Percentiles rank a stretch among this genome's conserved stretches.
These are phyloP conservation scores for Claviceps sp. DNA, from an alignment of 2,329 filamentous ascomycete species.

Conservation along the genomic window DNA sequence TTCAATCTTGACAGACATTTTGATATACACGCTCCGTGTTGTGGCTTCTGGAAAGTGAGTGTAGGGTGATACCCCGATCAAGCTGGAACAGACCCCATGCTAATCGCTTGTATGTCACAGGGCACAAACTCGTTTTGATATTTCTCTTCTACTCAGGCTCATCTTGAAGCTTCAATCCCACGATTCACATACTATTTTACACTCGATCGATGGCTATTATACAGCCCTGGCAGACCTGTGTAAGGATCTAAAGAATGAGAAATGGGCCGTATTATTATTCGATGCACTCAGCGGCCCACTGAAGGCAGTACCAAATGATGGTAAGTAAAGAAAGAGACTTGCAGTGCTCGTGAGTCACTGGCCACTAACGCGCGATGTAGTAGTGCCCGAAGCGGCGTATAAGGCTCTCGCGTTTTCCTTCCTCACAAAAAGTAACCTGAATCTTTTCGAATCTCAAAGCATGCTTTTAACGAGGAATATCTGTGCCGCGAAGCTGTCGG, in stretches of 20 bases:
- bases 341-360: not conserved
- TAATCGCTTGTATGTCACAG: not conserved
- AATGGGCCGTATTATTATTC: slow-evolving; percentile 13
- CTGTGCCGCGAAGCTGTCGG: slow-evolving; percentile 26
- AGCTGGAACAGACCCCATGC: not conserved
- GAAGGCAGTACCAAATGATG: slow-evolving; percentile 5
- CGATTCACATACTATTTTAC: slow-evolving; percentile 12
- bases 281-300: slow-evolving; percentile 20
- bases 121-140: not conserved
- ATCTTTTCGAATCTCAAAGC: slow-evolving; percentile 28
- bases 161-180: slow-evolving; percentile 16
- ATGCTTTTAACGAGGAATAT: slow-evolving; percentile 22
- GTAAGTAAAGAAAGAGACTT: slow-evolving; percentile 8
- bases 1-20: slow-evolving; percentile 20
- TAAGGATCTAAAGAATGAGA: slow-evolving; percentile 11
- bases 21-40: slow-evolving; percentile 22
- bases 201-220: slow-evolving; percentile 25
- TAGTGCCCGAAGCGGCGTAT: slow-evolving; percentile 15
- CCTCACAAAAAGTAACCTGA: slow-evolving; percentile 22
- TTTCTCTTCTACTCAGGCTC: slow-evolving; percentile 22
- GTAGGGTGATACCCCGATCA: not conserved
- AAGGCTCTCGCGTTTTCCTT: slow-evolving; percentile 25
- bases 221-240: slow-evolving; percentile 24
- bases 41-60: slow-evolving; percentile 14
- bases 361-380: not conserved